These are phyloP conservation scores for Cladosporium sp. DNA, from an alignment of 2,329 filamentous ascomycete species.

Conservation along the genomic window DNA sequence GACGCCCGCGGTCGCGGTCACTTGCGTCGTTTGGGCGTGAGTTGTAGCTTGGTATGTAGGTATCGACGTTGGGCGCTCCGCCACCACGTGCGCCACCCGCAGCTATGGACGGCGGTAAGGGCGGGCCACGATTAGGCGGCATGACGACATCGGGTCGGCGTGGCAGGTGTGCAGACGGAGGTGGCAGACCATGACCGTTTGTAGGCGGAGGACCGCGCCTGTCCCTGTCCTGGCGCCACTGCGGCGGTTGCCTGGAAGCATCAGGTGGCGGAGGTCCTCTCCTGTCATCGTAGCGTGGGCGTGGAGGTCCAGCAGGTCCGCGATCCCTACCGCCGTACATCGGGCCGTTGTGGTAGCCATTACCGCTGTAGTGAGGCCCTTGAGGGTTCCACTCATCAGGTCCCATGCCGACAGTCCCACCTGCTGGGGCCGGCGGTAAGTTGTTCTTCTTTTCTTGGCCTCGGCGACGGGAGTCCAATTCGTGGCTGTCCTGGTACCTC, in stretches of 20 bases:
- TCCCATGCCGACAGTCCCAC: constrained; percentile 80
- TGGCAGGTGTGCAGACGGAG: constrained; percentile 29
- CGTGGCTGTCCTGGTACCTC: constrained; percentile 89
- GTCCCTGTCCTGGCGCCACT: constrained; percentile 14
- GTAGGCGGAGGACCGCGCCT: constrained; percentile 8
- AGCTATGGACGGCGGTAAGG: constrained; percentile 25
- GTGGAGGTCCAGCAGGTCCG: constrained; percentile 39
- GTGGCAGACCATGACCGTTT: constrained; percentile 26
- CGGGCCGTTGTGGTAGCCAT: constrained; percentile 32
- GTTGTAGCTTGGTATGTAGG: constrained; percentile 49
- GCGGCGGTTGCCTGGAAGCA: not conserved
- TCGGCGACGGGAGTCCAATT: constrained; percentile 82
- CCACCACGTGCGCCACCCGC: constrained; percentile 15
- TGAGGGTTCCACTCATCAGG: constrained; percentile 59
- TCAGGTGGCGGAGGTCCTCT: constrained; percentile 27
- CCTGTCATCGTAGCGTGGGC: constrained; percentile 33
- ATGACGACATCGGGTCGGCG: constrained; percentile 26
- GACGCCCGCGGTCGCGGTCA: constrained; percentile 29
- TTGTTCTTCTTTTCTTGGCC: constrained; percentile 83
- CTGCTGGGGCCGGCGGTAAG: constrained; percentile 86
- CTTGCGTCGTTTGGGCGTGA: constrained; percentile 24
- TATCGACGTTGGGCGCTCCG: constrained; percentile 39
- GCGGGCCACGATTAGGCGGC: constrained; percentile 34
- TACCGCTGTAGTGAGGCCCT: constrained; percentile 24
- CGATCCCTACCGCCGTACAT: constrained; percentile 40